Evolutionary conservation across 352 stramenopile species (phyloP).

Genomic region (Globisporangium acanthophoron): DNA sequence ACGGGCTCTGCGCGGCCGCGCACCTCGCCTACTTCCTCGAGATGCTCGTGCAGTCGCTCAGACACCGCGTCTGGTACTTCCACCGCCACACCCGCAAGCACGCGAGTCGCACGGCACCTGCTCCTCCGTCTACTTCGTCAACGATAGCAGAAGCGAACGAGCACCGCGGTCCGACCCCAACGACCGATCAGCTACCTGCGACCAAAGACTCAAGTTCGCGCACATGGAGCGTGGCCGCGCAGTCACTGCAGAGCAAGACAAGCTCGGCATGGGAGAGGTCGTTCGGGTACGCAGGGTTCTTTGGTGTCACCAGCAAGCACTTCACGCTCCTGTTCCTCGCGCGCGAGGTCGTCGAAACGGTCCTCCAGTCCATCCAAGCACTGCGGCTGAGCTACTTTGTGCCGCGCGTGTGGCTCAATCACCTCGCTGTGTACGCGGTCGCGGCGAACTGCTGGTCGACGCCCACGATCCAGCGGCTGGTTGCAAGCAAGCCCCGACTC

Average conservation of each 20-base stretch:
- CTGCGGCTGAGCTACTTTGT: conserved; percentile 18
- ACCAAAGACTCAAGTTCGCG: neutral
- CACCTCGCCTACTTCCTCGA: conserved; percentile 9
- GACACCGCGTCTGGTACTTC: conserved; percentile 7
- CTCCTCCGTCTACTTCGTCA: too few relatives aligned
- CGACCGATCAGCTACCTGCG: too few relatives aligned
- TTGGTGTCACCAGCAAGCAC: conserved; percentile 14
- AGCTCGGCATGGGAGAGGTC: conserved; percentile 3
- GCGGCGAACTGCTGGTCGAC: conserved; percentile 36
- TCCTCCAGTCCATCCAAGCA: conserved; percentile 19
- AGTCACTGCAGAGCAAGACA: neutral
- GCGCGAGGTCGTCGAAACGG: conserved; percentile 11
- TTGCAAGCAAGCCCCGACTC: conserved; percentile 11
- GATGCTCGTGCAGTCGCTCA: conserved; percentile 13
- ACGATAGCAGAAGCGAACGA: neutral
- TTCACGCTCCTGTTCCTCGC: conserved; percentile 15
- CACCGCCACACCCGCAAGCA: neutral
- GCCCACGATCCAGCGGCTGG: conserved; percentile 16
- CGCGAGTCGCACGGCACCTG: neutral
- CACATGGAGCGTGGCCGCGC: neutral
- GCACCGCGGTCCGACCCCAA: too few relatives aligned
- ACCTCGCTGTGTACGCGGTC: conserved; percentile 18
- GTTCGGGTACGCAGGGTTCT: conserved; percentile 14
- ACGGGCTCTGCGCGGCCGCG: conserved; percentile 6
- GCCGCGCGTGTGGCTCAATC: conserved; percentile 18